phyloP scores from a whole-genome alignment of 2,329 filamentous ascomycete genomes.

The Epichloe uncinata region DNA sequence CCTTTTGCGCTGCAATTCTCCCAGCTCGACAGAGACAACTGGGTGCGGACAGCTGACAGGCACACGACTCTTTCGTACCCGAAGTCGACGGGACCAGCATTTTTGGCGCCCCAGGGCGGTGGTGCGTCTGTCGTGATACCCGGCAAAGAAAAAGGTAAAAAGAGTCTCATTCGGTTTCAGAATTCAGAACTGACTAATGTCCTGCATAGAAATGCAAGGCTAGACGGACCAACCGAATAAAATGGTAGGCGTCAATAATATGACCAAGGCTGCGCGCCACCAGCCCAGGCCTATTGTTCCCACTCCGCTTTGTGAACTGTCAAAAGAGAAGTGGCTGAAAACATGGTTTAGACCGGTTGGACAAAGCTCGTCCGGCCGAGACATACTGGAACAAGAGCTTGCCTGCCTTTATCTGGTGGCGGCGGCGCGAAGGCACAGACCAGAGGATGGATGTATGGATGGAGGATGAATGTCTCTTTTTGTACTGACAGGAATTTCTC shows the following conservation, averaged over 20 bases:
- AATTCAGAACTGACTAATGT: constrained; percentile 5
- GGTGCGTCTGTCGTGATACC: too few species aligned
- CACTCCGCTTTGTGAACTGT: neutral
- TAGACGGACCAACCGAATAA: neutral
- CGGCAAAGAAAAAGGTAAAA: too few species aligned
- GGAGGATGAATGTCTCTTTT: too few species aligned
- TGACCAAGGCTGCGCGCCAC: neutral
- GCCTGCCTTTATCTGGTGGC: neutral
- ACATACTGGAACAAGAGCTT: neutral
- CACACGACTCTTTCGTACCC: too few species aligned
- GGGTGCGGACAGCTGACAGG: too few species aligned
- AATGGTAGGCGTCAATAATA: neutral
- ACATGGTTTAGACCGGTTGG: neutral
- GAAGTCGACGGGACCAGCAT: too few species aligned
- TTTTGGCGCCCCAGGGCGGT: too few species aligned
- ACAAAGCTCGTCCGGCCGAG: neutral
- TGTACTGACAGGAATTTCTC: too few species aligned
- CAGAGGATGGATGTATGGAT: neutral
- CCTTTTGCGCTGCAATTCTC: too few species aligned
- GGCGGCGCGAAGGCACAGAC: neutral
- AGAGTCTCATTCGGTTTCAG: constrained; percentile 1
- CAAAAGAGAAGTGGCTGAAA: neutral
- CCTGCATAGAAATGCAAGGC: neutral
- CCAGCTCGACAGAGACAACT: too few species aligned
- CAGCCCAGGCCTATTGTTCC: constrained; percentile 3